Evolutionary conservation across 2,329 filamentous ascomycete genomes (phyloP).

Genomic region (Neofusicoccum ribis): DNA sequence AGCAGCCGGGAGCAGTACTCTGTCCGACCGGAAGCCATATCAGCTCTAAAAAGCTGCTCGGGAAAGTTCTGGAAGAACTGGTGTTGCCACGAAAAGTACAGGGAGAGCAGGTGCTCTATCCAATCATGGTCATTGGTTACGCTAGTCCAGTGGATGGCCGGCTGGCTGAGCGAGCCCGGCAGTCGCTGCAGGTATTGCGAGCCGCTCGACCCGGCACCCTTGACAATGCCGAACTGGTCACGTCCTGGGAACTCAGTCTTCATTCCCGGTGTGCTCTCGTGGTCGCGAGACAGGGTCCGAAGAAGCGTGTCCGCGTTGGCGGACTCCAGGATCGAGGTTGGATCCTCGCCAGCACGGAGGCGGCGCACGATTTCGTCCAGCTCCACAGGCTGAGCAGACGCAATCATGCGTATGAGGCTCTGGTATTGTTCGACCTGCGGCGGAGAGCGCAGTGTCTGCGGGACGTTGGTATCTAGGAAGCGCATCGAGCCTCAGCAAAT

Average conservation of each 20-base stretch:
- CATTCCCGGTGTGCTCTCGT: constrained; percentile 18
- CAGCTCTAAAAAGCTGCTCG: constrained; percentile 24
- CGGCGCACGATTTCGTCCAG: constrained; percentile 25
- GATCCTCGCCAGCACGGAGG: constrained; percentile 20
- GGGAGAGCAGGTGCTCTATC: constrained; percentile 22
- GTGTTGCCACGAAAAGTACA: constrained; percentile 27
- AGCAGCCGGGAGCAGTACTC: constrained; percentile 24
- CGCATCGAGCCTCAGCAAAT: constrained; percentile 14
- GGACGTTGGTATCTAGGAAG: constrained; percentile 1
- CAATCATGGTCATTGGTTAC: constrained; percentile 23
- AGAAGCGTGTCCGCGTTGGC: constrained; percentile 9
- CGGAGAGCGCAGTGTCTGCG: neutral
- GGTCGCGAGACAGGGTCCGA: constrained; percentile 16
- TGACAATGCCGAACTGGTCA: constrained; percentile 23
- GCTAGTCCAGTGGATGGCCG: constrained; percentile 22
- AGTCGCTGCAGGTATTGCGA: neutral
- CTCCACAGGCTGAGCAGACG: constrained; percentile 17
- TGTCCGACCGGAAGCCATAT: constrained; percentile 20
- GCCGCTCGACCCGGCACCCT: constrained; percentile 5
- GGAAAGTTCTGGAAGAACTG: constrained; percentile 25
- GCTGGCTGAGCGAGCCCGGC: neutral
- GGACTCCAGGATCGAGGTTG: constrained; percentile 17
- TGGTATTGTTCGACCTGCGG: constrained; percentile 16
- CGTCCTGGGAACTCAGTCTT: constrained; percentile 22
- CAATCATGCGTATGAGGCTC: constrained; percentile 19